Conservation (phyloP, 129 eudicot species). For the Deinandra increscens region DNA sequence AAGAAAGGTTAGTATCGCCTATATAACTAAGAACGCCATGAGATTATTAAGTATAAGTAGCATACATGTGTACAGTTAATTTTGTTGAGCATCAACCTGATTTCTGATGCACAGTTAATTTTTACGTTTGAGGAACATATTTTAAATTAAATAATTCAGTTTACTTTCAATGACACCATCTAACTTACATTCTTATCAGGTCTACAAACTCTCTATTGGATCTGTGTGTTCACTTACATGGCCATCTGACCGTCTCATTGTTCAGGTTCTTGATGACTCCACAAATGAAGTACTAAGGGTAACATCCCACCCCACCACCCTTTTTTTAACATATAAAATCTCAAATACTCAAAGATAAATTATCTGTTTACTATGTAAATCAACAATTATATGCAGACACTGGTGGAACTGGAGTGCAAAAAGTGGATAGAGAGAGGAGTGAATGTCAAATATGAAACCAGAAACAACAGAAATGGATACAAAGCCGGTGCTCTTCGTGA, state of each 20-base stretch:
- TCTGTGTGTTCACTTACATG: conserved; percentile 69
- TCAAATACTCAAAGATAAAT: background rate
- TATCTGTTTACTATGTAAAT: conserved; percentile 1
- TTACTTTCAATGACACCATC: background rate
- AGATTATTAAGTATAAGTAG: background rate
- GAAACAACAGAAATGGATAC: conserved; percentile 84
- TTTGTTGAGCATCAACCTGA: background rate
- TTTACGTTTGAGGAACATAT: background rate
- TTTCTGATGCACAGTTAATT: background rate
- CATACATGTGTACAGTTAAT: background rate
- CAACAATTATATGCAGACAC: conserved; percentile 39
- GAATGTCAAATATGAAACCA: conserved; percentile 65
- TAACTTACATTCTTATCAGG: conserved; percentile 41
- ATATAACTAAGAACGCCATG: background rate
- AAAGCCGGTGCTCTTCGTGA: conserved; percentile 87
- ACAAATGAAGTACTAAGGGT: conserved; percentile 79
- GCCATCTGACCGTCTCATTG: conserved; percentile 72
- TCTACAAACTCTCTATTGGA: conserved; percentile 86
- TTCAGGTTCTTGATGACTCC: conserved; percentile 88
- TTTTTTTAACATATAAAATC: background rate
- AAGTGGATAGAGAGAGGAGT: conserved; percentile 72
- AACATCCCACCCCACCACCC: conserved; percentile 19
- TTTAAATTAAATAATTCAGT: background rate
- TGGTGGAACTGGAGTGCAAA: conserved; percentile 69
- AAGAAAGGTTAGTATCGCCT: background rate